Conservation (phyloP, 2,329 filamentous ascomycete species). For the Dothistroma pini region DNA sequence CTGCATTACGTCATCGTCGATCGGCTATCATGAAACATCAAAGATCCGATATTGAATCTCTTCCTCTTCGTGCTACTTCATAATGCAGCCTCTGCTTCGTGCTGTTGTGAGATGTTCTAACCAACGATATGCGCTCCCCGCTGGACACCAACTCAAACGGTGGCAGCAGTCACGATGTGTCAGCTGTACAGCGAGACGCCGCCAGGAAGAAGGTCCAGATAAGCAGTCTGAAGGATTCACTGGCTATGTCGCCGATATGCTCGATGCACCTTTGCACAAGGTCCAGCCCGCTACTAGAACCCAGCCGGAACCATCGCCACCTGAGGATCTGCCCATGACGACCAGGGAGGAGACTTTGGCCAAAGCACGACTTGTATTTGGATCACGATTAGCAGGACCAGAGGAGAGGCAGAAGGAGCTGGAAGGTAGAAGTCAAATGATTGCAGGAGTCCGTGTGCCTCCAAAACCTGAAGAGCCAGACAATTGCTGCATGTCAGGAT, state of each 20-base stretch:
- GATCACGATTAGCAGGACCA: constrained; percentile 71
- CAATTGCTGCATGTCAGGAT: constrained; percentile 99
- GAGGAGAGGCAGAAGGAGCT: constrained; percentile 62
- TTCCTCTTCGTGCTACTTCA: constrained; percentile 3
- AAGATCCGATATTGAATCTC: not conserved
- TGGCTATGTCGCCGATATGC: constrained; percentile 30
- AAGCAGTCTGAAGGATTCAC: constrained; percentile 31
- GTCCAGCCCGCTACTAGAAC: constrained; percentile 20
- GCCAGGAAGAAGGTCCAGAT: constrained; percentile 19
- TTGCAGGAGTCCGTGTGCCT: constrained; percentile 79
- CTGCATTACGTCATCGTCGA: not conserved
- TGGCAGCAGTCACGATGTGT: not conserved
- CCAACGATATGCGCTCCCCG: not conserved
- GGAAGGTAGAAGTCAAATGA: constrained; percentile 55
- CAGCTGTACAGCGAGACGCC: not conserved
- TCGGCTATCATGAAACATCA: not conserved
- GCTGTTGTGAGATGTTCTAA: not conserved
- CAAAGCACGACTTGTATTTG: constrained; percentile 71
- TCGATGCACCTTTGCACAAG: constrained; percentile 22
- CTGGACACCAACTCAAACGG: not conserved
- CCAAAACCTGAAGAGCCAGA: constrained; percentile 85
- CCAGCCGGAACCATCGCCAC: constrained; percentile 23
- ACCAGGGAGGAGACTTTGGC: constrained; percentile 54
- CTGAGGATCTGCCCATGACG: constrained; percentile 42
- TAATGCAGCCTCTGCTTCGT: constrained; percentile 17